Evolutionary conservation across 345 rosid genomes (phyloP).

Genomic region (Citrus reticulata): DNA sequence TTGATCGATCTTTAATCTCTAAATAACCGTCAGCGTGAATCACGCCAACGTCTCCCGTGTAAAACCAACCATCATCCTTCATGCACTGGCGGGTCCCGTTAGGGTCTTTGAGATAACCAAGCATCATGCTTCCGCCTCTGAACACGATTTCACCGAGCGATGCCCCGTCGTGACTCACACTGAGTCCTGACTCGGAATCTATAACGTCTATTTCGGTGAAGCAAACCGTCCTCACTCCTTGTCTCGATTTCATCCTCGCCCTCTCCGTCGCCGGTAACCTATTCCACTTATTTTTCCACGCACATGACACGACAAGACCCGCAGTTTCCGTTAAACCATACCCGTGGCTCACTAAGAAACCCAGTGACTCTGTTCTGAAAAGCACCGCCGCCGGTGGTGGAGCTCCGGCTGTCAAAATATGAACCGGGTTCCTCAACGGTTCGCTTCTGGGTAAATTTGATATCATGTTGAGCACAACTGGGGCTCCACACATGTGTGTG

Average conservation of each 20-base stretch:
- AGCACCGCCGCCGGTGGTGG: conserved; percentile 79
- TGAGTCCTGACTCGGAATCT: conserved; percentile 40
- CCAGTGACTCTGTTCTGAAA: conserved; percentile 54
- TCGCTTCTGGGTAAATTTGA: conserved; percentile 31
- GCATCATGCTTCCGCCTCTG: conserved; percentile 67
- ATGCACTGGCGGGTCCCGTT: conserved; percentile 45
- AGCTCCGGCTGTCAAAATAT: conserved; percentile 72
- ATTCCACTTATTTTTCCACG: conserved; percentile 80
- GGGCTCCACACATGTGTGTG: conserved; percentile 90
- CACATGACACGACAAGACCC: conserved; percentile 57
- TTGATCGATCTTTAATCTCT: conserved; percentile 69
- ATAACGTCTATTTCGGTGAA: conserved; percentile 52
- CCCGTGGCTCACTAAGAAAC: conserved; percentile 66
- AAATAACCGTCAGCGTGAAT: conserved; percentile 63
- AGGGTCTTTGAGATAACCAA: conserved; percentile 72
- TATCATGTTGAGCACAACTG: conserved; percentile 77
- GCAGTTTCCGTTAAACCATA: conserved; percentile 77
- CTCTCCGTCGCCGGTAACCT: conserved; percentile 50
- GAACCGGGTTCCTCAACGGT: conserved; percentile 43
- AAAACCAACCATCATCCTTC: conserved; percentile 57
- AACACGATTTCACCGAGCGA: conserved; percentile 63
- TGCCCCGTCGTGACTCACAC: conserved; percentile 63
- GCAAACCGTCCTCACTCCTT: conserved; percentile 56
- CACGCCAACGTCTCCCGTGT: conserved; percentile 71
- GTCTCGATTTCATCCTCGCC: conserved; percentile 63